Evolutionary conservation across 768 basidiomycete genomes (phyloP).

Genomic region (Postia placenta): DNA sequence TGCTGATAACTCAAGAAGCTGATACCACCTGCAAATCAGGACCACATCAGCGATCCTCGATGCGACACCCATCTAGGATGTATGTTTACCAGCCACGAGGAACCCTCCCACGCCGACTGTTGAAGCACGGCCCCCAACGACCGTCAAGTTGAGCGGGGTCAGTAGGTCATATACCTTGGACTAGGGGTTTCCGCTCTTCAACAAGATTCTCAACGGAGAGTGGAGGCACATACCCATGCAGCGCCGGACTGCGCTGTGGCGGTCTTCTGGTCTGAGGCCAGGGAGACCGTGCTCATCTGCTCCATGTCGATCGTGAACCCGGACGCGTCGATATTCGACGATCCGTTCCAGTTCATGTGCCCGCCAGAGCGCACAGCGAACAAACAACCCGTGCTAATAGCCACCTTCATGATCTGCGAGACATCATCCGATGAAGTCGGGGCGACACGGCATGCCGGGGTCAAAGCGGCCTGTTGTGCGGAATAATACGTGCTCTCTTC

Average conservation of each 20-base stretch:
- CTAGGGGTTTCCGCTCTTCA: no score
- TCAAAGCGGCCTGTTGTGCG: neutral
- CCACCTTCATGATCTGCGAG: neutral
- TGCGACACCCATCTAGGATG: no score
- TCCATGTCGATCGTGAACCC: neutral
- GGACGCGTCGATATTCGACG: neutral
- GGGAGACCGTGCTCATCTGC: neutral
- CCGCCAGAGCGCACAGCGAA: neutral
- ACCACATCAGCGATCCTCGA: no score
- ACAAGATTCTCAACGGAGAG: neutral
- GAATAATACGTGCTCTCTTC: neutral
- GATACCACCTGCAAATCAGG: conserved; percentile 2
- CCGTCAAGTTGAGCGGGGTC: neutral
- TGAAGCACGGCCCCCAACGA: neutral
- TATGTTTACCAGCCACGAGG: neutral
- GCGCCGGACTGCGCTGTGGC: neutral
- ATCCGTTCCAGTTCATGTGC: neutral
- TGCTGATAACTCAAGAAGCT: neutral
- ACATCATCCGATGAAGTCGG: neutral
- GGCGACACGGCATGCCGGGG: neutral
- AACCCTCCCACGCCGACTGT: conserved; percentile 3
- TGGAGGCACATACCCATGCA: neutral
- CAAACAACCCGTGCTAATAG: neutral
- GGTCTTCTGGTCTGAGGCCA: neutral
- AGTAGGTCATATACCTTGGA: neutral